Evolutionary conservation across 805 yeast species (phyloP).

Genomic region (Schwanniomyces vanrijiae): DNA sequence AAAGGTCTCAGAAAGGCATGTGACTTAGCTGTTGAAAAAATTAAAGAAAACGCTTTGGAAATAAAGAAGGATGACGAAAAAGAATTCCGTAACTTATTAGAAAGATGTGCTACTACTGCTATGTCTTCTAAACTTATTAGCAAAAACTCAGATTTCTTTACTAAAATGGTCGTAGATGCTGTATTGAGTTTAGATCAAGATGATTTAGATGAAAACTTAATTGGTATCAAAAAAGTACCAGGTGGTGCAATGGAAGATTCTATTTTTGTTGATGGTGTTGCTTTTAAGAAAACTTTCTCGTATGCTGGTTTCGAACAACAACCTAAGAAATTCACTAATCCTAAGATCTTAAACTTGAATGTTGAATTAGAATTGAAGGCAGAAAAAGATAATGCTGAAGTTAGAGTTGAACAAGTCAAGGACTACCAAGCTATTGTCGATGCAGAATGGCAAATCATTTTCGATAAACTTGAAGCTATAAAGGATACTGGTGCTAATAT

Average conservation of each 20-base stretch:
- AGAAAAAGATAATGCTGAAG: conserved; percentile 98
- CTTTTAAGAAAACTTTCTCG: conserved; percentile 94
- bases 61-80: conserved; percentile 53
- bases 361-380: conserved; percentile 96
- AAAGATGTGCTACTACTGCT: conserved; percentile 94
- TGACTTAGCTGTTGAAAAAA: conserved; percentile 67
- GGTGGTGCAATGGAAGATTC: conserved; percentile 98
- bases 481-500: conserved; percentile 86
- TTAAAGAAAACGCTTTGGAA: conserved; percentile 74
- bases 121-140: conserved; percentile 94
- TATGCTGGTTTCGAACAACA: conserved; percentile 99
- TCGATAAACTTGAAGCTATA: conserved; percentile 80
- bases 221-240: conserved; percentile 91
- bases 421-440: conserved; percentile 96
- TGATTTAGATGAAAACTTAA: conserved; percentile 83
- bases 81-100: conserved; percentile 70
- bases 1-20: conserved; percentile 88
- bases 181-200: conserved; percentile 82
- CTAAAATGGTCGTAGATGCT: conserved; percentile 96
- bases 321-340: conserved; percentile 79
- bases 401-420: conserved; percentile 86
- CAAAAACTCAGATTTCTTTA: conserved; percentile 84
- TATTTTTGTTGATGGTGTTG: conserved; percentile 86
- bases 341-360: conserved; percentile 81
- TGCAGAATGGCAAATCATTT: conserved; percentile 97